Base-by-base conservation (phyloP, 208 protist species). In the Wallacemonas sp. region DNA sequence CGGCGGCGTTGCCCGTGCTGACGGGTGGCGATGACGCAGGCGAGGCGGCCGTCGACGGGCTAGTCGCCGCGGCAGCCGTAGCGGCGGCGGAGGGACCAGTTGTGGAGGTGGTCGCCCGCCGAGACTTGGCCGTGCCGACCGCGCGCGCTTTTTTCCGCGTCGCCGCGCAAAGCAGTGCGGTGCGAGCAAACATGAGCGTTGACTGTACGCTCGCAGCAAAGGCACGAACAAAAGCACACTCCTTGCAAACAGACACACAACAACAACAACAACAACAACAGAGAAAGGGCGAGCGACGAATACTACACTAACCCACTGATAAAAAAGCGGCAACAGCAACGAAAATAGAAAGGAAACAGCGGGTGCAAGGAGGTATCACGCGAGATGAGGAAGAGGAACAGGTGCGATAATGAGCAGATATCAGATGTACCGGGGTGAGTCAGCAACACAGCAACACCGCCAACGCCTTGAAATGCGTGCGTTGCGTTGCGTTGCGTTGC, bases 381-480 rank as follows among this genome's bases (percentile, higher is more conserved):
- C n/a, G n/a, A n/a, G n/a, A 39, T 39, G 36, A 39, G 36, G 36
- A 39, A 39, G 36, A 16, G 36, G 12, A 12, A 39, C 36, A 39
- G 4, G 36, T 16, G 36, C 36, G 36, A 39, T 16, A 63, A 65
- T 63, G n/a, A n/a, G n/a, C n/a, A n/a, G n/a, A n/a, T n/a, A n/a
- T n/a, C n/a, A n/a, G n/a, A n/a, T n/a, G n/a, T n/a, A n/a, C n/a
- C n/a, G n/a, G n/a, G n/a, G n/a, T n/a, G n/a, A n/a, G n/a, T n/a
- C n/a, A n/a, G n/a, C n/a, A n/a, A n/a, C n/a, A n/a, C n/a, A n/a
- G n/a, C n/a, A n/a, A n/a, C n/a, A n/a, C n/a, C n/a, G n/a, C n/a
- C n/a, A n/a, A n/a, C n/a, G n/a, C n/a, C n/a, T n/a, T n/a, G n/a
- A n/a, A n/a, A n/a, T n/a, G n/a, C n/a, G n/a, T n/a, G n/a, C n/a